Base-by-base conservation (phyloP, 768 basidiomycete genomes). In the Trametes cinnabarina region DNA sequence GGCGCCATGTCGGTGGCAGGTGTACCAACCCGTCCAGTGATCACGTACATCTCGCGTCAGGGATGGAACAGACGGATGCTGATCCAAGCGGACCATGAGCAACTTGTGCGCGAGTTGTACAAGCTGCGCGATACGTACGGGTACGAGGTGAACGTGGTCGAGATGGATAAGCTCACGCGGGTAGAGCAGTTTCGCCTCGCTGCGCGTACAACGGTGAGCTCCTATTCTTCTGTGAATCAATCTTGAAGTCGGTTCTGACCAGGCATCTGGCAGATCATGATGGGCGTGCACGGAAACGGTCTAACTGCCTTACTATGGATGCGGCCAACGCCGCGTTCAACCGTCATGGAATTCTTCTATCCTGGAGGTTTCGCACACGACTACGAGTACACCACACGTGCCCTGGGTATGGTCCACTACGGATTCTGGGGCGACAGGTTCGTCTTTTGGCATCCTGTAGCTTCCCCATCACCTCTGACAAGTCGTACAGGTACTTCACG, bases 251-350 rank as follows among this genome's bases (percentile, higher is more conserved):
- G 22, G 28, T 39, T 12, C 34, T 65, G n/a, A 52, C 15, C 40
- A 10, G 9, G 42, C 6, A n/a, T 34, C n/a, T 26, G 30, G 6
- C 59, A 96, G 94, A 92, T 96, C 66, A 82, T 96, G 86, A 88
- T 95, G 82, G 94, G 94, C 56, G 88, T 96, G 15, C 94, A 96
- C 65, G 94, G 94, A 10, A 96, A 97, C 67, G 94, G 92, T 30
- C 71, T 97, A 37, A 95, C 93, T 0, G 81, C 91, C 26, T 79
- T 95, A 0, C 69, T 97, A 4, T 97, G 93, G 94, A 97, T 96
- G 94, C 87, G 89, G 22, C 89, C 91, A 2, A 83, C 82, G 3
- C 85, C 86, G 5, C 79, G 87, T 17, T 82, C 91, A 30, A 93
- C 94, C 0, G 92, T 97, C 30, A 91, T 96, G 68, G 94, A 97